A percentile compares a stretch with the other conserved stretches of the same genome.
phyloP scores from a whole-genome alignment of 106 monocot species.

The Triglochin maritima region DNA sequence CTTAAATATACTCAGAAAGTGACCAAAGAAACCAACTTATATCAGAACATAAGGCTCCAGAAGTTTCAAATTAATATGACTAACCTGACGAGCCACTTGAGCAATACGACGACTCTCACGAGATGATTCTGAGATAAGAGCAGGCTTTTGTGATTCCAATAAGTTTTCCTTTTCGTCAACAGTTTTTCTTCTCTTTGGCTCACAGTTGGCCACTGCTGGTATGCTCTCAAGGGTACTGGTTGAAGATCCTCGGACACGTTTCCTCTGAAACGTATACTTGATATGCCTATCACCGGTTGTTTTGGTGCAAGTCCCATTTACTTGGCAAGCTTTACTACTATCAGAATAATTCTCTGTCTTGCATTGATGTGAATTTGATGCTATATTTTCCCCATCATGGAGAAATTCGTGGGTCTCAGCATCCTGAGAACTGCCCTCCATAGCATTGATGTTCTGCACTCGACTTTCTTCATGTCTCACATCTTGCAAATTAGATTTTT shows the following conservation, averaged over 20 bases:
- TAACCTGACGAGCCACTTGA: slow-evolving; percentile 45
- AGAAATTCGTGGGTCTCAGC: not conserved
- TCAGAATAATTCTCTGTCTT: not conserved
- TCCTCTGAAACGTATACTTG: slow-evolving; percentile 43
- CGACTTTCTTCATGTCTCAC: too few species aligned
- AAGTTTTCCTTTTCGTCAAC: not conserved
- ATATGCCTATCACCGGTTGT: slow-evolving; percentile 10
- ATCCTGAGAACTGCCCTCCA: not conserved
- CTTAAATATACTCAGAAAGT: not conserved
- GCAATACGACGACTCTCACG: slow-evolving; percentile 23
- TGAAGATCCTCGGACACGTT: slow-evolving; percentile 24
- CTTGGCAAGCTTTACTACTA: slow-evolving; percentile 2
- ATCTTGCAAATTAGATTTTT: not conserved
- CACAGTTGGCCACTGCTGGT: slow-evolving; percentile 3
- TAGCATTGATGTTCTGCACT: too few species aligned
- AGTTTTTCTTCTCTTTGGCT: not conserved
- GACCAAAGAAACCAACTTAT: not conserved
- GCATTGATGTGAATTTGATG: not conserved
- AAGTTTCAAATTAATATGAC: not conserved
- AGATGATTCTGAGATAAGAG: slow-evolving; percentile 9
- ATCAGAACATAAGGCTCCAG: not conserved
- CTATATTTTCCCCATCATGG: not conserved
- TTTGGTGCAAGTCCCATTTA: slow-evolving; percentile 11
- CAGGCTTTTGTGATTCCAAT: slow-evolving; percentile 4
- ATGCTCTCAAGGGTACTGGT: not conserved